Conservation (phyloP, 164 flowering plant species). For the Sextonia rubra region DNA sequence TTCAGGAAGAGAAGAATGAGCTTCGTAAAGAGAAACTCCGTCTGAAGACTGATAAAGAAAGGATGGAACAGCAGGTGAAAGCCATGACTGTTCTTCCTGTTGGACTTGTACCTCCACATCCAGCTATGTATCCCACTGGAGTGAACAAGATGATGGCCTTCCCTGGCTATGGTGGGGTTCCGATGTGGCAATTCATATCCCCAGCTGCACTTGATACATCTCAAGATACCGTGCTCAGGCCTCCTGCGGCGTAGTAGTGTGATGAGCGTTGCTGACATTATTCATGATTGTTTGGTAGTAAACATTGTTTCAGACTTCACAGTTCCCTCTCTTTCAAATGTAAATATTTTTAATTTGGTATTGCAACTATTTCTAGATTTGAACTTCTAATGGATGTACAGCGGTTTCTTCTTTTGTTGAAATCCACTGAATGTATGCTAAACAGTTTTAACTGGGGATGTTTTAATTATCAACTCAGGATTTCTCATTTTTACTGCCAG, state of each 20-base stretch:
- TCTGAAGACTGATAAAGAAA: conserved; percentile 56
- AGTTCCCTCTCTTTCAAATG: conserved; percentile 5
- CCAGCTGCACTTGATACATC: conserved; percentile 57
- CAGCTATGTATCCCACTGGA: conserved; percentile 46
- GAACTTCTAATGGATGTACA: not conserved
- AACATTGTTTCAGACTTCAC: not conserved
- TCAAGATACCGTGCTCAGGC: conserved; percentile 71
- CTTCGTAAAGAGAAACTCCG: conserved; percentile 23
- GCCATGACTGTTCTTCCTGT: conserved; percentile 30
- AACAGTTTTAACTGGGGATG: not conserved
- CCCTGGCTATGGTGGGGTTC: conserved; percentile 51
- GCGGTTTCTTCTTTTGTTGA: not conserved
- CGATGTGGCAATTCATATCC: conserved; percentile 81
- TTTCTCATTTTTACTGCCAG: not conserved
- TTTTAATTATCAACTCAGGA: not conserved
- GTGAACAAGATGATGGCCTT: conserved; percentile 54
- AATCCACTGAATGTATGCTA: not conserved
- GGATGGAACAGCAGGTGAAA: conserved; percentile 64
- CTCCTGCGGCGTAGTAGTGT: conserved; percentile 63
- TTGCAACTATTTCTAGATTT: conserved; percentile 9
- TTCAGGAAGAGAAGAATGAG: conserved; percentile 26
- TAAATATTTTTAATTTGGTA: conserved; percentile 13
- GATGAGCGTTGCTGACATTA: not conserved
- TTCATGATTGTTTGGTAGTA: conserved; percentile 10
- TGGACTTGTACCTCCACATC: conserved; percentile 44